Percentiles rank a stretch among this genome's conserved stretches.
Evolutionary conservation across 2,329 filamentous ascomycete genomes (phyloP).

Genomic region (Macrophomina tecta): DNA sequence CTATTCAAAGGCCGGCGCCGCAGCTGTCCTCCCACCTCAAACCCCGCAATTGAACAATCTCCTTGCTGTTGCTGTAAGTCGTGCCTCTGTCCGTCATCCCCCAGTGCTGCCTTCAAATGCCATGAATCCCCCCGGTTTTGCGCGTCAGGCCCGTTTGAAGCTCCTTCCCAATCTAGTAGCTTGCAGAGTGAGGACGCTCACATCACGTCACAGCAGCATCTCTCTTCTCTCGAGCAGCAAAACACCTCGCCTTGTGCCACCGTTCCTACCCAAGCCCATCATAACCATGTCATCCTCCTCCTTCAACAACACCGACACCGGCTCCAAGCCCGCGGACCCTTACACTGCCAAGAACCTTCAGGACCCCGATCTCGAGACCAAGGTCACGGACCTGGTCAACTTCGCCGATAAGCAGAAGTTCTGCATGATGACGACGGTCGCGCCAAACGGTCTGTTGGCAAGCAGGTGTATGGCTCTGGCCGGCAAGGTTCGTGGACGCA

Average conservation of each 20-base stretch:
- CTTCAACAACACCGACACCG: conserved; percentile 47
- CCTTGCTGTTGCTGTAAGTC: conserved; percentile 10
- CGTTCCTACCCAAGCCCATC: neutral
- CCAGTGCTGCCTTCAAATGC: neutral
- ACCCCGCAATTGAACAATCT: neutral
- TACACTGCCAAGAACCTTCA: conserved; percentile 80
- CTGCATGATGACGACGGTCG: conserved; percentile 85
- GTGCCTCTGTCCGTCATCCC: too few species aligned
- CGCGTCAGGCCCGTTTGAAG: neutral
- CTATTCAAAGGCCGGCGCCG: conserved; percentile 25
- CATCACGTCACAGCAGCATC: conserved; percentile 12
- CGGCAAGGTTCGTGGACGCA: conserved; percentile 64
- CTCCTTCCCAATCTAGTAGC: conserved; percentile 3
- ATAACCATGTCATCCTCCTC: conserved; percentile 39
- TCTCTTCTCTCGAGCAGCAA: neutral
- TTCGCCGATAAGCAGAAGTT: conserved; percentile 81
- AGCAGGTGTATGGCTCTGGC: conserved; percentile 88
- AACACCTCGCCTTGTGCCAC: neutral
- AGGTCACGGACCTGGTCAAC: conserved; percentile 73
- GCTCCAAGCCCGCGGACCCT: conserved; percentile 66
- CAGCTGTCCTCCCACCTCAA: neutral
- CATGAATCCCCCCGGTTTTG: neutral
- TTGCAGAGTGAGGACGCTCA: conserved; percentile 9
- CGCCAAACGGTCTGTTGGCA: conserved; percentile 68
- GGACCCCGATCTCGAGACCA: conserved; percentile 73